Base-by-base conservation (phyloP, 805 yeast species). In the Saccharomycopsis sp. region DNA sequence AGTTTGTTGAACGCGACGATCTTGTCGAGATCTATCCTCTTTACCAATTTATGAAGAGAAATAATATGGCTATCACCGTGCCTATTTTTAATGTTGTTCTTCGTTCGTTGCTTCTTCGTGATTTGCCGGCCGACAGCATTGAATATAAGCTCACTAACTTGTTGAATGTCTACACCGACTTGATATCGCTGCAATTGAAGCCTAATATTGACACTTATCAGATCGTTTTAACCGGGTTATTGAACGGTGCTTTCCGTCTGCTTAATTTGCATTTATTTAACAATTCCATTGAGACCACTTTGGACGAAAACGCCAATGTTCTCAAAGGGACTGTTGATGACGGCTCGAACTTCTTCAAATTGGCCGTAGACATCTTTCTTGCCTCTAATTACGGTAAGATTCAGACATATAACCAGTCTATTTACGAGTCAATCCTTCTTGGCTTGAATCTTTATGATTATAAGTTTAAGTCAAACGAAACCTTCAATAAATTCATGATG, bases 161-260 rank as follows among this genome's bases (percentile, higher is more conserved):
- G 17, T 53, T 62, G n/a, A 59, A 57, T 29, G 56, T 62, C n/a
- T 62, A 62, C 25, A 54, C 62, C 15, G 64, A 62, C 49, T n/a
- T 59, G 52, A 55, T 62, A 22, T 54, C 60, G 12, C 19, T 35
- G n/a, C 47, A 57, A n/a, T 53, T 59, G 49, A 41, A 53, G 20
- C 64, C 64, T 19, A 51, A 59, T 47, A 17, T 47, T 9, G 54
- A 53, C 7, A 54, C 61, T 8, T 62, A 62, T 38, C 54, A 60
- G 19, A 20, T 54, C 3, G 64, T 62, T 3, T 41, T 62, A 15
- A 44, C 17, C n/a, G 25, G 59, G n/a, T 41, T 62, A 1, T 49
- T 62, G 12, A 20, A 53, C 12, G 64, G 64, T 23, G 52, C 64
- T 17, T 59, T 62, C 47, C 35, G 56, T 14, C n/a, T 50, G 20